phyloP scores from a whole-genome alignment of 805 yeast species.

The Hanseniaspora vineae region DNA sequence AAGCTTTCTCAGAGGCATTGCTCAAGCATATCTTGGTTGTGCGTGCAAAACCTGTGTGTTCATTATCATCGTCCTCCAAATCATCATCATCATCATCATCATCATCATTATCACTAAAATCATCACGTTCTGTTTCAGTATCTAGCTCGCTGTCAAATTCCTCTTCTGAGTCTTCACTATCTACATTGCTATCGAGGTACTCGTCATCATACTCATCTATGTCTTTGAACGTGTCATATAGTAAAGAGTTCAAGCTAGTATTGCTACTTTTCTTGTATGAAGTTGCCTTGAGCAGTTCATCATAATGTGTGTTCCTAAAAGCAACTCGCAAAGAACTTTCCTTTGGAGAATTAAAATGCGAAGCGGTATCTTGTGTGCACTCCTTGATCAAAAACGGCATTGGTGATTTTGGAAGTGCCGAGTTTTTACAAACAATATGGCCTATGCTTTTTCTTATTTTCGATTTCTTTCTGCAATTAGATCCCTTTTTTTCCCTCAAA shows the following conservation, averaged over 20 bases:
- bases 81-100: neutral
- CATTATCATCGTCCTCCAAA: too few relatives aligned
- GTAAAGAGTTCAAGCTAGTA: too few relatives aligned
- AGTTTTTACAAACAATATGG: neutral
- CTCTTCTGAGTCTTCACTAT: constrained; percentile 1
- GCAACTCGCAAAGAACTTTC: too few relatives aligned
- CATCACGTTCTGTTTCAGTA: constrained; percentile 2
- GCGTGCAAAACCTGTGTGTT: too few relatives aligned
- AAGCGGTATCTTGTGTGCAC: too few relatives aligned
- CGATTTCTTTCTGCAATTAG: neutral
- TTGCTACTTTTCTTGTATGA: too few relatives aligned
- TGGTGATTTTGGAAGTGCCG: constrained; percentile 11
- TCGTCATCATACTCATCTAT: too few relatives aligned
- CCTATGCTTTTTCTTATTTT: neutral
- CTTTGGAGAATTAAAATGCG: too few relatives aligned
- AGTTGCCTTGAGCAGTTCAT: too few relatives aligned
- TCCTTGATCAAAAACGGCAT: constrained; percentile 7
- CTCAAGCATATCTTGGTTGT: neutral
- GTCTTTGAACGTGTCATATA: too few relatives aligned
- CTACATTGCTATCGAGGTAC: neutral
- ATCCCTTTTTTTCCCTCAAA: neutral
- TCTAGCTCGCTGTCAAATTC: constrained; percentile 5
- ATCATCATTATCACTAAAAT: constrained; percentile 1
- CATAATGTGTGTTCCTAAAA: too few relatives aligned
- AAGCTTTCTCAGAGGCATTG: constrained; percentile 1